Evolutionary conservation across 768 basidiomycete species (phyloP).

Genomic region (Suillus alpinus): DNA sequence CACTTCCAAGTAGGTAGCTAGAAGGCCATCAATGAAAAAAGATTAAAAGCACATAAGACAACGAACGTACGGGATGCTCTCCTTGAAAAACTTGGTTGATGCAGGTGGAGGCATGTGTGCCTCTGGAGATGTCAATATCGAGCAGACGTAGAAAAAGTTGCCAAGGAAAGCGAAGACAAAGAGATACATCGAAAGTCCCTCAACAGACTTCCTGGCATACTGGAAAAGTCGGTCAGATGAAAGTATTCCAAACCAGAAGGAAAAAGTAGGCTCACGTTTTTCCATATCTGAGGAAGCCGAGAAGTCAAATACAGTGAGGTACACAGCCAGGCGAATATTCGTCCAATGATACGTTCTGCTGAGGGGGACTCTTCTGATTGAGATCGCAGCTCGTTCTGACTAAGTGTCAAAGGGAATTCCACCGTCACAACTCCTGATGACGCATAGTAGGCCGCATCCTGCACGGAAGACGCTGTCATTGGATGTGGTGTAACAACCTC

Average conservation of each 20-base stretch:
- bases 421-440: slow-evolving; percentile 10
- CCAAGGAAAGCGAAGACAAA: slow-evolving; percentile 94
- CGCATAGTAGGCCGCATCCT: slow-evolving; percentile 12
- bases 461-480: slow-evolving; percentile 9
- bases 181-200: slow-evolving; percentile 91
- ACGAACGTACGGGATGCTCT: slow-evolving; percentile 77
- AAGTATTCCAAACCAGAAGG: slow-evolving; percentile 1
- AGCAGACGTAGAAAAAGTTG: slow-evolving; percentile 89
- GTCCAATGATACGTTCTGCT: slow-evolving; percentile 72
- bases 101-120: slow-evolving; percentile 54
- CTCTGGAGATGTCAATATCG: slow-evolving; percentile 78
- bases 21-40: not conserved
- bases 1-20: slow-evolving; percentile 88
- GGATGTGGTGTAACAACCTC: slow-evolving; percentile 8
- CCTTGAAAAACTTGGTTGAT: slow-evolving; percentile 65
- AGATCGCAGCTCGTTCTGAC: slow-evolving; percentile 7
- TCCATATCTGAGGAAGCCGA: slow-evolving; percentile 97
- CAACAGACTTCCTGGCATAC: slow-evolving; percentile 89
- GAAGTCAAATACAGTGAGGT: slow-evolving; percentile 92
- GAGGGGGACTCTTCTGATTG: slow-evolving; percentile 21
- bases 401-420: slow-evolving; percentile 15
- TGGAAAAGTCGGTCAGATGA: slow-evolving; percentile 27
- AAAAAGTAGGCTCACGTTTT: slow-evolving; percentile 68
- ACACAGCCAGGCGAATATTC: slow-evolving; percentile 93
- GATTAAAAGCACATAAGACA: not conserved